Evolutionary conservation across 495 filamentous ascomycete genomes (phyloP).

Genomic region (Pyrenula massariospora): DNA sequence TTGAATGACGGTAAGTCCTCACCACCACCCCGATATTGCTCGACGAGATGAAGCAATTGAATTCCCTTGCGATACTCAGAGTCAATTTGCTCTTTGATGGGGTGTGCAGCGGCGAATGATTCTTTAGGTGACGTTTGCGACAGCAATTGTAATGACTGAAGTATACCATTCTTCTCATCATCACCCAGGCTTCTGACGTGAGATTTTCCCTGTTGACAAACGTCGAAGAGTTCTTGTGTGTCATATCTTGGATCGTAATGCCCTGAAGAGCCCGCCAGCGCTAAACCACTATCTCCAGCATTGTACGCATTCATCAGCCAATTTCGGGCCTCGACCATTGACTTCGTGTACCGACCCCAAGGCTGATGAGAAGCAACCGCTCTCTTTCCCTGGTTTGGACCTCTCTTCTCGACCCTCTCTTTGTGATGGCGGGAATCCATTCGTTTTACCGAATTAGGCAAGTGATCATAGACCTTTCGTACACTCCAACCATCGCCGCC

Average conservation of each 20-base stretch:
- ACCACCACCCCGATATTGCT: background rate
- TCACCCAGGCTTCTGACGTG: background rate
- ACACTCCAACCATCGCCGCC: background rate
- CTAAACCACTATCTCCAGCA: background rate
- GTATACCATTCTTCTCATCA: background rate
- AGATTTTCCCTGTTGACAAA: background rate
- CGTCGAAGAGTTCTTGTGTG: background rate
- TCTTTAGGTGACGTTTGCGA: background rate
- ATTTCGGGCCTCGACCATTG: background rate
- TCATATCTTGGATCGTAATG: background rate
- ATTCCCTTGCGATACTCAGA: background rate
- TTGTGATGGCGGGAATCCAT: background rate
- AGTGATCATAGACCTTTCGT: background rate
- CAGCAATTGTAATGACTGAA: background rate
- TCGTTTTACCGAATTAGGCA: background rate
- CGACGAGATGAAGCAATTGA: background rate
- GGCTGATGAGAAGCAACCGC: background rate
- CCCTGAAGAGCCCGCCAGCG: background rate
- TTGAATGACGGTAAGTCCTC: background rate
- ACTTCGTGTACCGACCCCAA: background rate
- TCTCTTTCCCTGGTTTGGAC: background rate
- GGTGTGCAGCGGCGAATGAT: background rate
- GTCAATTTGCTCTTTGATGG: background rate
- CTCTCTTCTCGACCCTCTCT: background rate
- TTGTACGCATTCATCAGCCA: background rate